Conservation (phyloP, 1,284 basidiomycete species). For the Pisolithus thermaeus region DNA sequence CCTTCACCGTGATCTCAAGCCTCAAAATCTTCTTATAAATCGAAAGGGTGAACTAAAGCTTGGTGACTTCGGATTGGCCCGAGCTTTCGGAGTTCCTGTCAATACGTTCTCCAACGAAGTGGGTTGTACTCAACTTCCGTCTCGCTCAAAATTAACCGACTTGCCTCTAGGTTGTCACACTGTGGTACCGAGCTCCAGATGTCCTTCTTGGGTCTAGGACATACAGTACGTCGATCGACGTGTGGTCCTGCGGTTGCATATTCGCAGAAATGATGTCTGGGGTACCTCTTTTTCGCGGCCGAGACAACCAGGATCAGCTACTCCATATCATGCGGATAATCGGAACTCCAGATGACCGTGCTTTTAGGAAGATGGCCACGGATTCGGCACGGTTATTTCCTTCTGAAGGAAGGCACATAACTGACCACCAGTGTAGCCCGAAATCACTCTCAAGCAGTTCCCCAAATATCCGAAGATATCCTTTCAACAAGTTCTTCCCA, state of each 20-base stretch:
- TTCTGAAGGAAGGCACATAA: conserved; percentile 4
- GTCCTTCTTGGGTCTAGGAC: conserved; percentile 96
- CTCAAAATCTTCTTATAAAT: conserved; percentile 97
- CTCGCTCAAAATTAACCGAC: conserved; percentile 5
- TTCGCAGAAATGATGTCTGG: conserved; percentile 99
- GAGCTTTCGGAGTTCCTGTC: conserved; percentile 94
- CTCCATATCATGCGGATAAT: conserved; percentile 97
- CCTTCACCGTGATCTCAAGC: conserved; percentile 95
- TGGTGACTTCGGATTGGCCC: conserved; percentile 93
- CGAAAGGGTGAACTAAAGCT: conserved; percentile 95
- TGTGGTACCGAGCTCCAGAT: conserved; percentile 99
- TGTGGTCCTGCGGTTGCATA: conserved; percentile 99
- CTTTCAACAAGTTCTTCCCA: conserved; percentile 85
- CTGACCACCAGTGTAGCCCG: conserved; percentile 55
- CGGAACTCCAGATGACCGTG: conserved; percentile 90
- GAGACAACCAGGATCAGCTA: conserved; percentile 97
- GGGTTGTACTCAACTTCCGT: conserved; percentile 16
- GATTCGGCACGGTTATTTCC: conserved; percentile 67
- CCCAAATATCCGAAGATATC: conserved; percentile 91
- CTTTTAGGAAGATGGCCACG: conserved; percentile 83
- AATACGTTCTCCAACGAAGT: conserved; percentile 97
- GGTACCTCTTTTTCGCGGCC: conserved; percentile 92
- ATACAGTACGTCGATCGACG: conserved; percentile 98
- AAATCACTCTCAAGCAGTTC: conserved; percentile 84
- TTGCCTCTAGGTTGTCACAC: conserved; percentile 77